Evolutionary conservation across 2,329 filamentous ascomycete species (phyloP), one percentile per base, ranked within the genome.

Genomic region (Aspergillus melleus): DNA sequence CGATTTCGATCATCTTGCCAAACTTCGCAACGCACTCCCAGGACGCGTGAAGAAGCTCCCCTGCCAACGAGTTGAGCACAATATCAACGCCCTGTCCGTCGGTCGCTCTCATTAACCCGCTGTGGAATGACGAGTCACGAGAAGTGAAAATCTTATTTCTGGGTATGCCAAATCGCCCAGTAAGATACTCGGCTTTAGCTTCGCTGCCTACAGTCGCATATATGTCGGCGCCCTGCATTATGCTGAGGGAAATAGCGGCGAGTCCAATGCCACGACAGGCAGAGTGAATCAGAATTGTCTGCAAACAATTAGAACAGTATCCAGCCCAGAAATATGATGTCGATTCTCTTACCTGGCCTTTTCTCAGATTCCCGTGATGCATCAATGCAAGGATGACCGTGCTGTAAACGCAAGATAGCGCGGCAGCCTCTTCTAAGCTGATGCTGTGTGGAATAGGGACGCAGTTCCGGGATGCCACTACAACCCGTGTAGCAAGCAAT

Each of bases 11-110:
- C 63, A 70, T 62, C 5, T 57, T 67, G 0, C 71, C 71, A 36
- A 65, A 66, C 8, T 61, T 59, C 0, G 71, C 68, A 22, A 72
- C 68, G 22, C 68, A 72, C 26, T 63, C 49, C 71, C 71, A 73
- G 0, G 68, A 67, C 4, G 66, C 66, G 16, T 62, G 61, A 0
- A 73, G 54, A 20, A 68, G 58, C 19, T 68, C 62, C 1, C 69
- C 70, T 4, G 67, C 54, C 2, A 69, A 44, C 0, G 66, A 66
- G 50, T 71, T 70, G 1, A 73, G 54, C 2, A 71, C 65, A 2
- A 71, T 11, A 44, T 71, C 65, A 2, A 71, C 66, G 1, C 68
- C 68, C 3, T 47, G 42, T 5, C 59, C 62, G 3, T 24, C 10
- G 0, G 64, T 66, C 14, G 29, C 58, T 2, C 32, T 26, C 58